These are phyloP conservation scores for Epichloe elymi DNA, from an alignment of 2,329 filamentous ascomycete species.

Conservation along the genomic window DNA sequence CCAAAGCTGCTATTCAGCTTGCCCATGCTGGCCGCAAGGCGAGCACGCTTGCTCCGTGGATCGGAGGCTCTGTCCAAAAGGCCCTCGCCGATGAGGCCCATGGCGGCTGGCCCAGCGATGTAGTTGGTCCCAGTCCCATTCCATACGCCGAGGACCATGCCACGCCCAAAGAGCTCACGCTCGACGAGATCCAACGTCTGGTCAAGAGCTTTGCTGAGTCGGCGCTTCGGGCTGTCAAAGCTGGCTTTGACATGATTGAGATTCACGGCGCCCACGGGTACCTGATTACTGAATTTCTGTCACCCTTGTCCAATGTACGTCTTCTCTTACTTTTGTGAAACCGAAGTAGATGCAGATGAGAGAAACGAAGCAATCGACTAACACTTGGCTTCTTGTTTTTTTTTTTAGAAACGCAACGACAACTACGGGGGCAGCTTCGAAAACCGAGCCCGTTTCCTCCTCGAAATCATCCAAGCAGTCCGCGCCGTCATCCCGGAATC, in stretches of 20 bases:
- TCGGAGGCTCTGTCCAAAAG: conserved; percentile 23
- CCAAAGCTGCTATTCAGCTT: conserved; percentile 68
- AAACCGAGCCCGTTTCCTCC: conserved; percentile 37
- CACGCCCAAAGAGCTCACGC: conserved; percentile 46
- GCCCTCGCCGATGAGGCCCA: conserved; percentile 38
- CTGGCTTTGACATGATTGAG: conserved; percentile 26
- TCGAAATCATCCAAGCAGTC: conserved; percentile 44
- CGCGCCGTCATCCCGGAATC: conserved; percentile 48
- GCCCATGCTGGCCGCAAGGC: conserved; percentile 67
- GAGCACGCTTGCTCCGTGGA: conserved; percentile 49
- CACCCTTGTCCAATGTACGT: conserved; percentile 11
- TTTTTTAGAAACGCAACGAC: conserved; percentile 26
- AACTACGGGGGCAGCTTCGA: conserved; percentile 35
- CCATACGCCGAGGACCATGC: conserved; percentile 45
- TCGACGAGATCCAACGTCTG: conserved; percentile 47
- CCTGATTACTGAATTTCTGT: conserved; percentile 44
- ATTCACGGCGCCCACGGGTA: conserved; percentile 47
- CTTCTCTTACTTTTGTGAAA: too few species aligned
- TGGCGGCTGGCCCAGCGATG: conserved; percentile 44
- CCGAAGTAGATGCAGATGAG: too few species aligned
- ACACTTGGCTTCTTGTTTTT: too few species aligned
- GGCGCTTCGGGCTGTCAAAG: conserved; percentile 40
- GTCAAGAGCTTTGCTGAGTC: conserved; percentile 44
- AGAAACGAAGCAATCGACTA: too few species aligned
- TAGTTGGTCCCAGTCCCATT: conserved; percentile 37